These are phyloP conservation scores for Monilinia fructicola DNA, from an alignment of 2,329 filamentous ascomycete species.

Conservation along the genomic window DNA sequence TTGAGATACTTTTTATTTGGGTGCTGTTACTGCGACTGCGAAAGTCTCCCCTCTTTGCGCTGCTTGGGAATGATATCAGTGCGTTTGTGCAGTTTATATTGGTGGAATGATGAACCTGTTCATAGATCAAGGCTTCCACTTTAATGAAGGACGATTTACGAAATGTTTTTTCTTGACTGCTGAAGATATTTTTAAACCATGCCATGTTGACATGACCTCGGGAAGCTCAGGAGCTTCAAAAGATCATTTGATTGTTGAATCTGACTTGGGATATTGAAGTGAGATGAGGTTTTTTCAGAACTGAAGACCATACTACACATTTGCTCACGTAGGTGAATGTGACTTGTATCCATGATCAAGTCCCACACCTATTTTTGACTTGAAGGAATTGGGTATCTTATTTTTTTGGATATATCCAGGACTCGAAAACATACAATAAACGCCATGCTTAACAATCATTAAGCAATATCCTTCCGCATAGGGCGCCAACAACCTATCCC, in stretches of 20 bases:
- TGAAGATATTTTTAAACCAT: background rate
- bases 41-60: constrained; percentile 22
- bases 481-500: background rate
- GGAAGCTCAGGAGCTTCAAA: no score
- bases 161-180: background rate
- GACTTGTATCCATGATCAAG: background rate
- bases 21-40: constrained; percentile 16
- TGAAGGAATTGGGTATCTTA: background rate
- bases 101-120: constrained; percentile 3
- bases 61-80: constrained; percentile 16
- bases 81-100: constrained; percentile 6
- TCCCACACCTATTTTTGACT: background rate
- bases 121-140: background rate
- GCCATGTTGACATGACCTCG: background rate
- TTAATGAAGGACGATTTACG: constrained; percentile 4
- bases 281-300: no score
- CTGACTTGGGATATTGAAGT: no score
- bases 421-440: background rate
- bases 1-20: constrained; percentile 13
- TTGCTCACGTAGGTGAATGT: background rate
- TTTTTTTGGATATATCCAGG: background rate
- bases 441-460: background rate
- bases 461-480: background rate
- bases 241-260: no score
- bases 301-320: background rate